Evolutionary conservation across 2,329 filamentous ascomycete genomes (phyloP).

Genomic region (Chrysosphaeria jannelii): DNA sequence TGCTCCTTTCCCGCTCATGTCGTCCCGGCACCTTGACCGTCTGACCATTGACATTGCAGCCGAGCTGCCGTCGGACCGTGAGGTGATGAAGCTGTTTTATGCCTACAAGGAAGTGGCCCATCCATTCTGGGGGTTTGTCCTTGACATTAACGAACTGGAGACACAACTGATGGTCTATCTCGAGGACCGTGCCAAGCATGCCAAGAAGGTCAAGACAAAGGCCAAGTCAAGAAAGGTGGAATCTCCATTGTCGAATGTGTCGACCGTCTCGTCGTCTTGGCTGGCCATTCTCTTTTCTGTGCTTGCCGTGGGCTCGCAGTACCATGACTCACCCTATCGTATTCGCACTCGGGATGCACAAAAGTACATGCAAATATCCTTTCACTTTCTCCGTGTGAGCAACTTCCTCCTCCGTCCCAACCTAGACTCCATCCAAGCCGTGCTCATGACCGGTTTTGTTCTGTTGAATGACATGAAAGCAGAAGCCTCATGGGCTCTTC

Average conservation of each 20-base stretch:
- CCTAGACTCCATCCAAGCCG: conserved; percentile 32
- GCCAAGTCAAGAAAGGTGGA: too few relatives aligned
- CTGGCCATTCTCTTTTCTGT: conserved; percentile 34
- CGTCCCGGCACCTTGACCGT: conserved; percentile 25
- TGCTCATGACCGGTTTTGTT: conserved; percentile 30
- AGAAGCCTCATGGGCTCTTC: conserved; percentile 33
- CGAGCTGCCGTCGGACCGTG: conserved; percentile 30
- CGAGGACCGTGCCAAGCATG: conserved; percentile 28
- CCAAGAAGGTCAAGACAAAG: conserved; percentile 12
- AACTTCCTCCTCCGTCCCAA: conserved; percentile 34
- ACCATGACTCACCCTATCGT: conserved; percentile 32
- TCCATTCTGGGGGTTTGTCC: conserved; percentile 36
- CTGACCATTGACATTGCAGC: conserved; percentile 28
- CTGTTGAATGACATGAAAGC: conserved; percentile 40
- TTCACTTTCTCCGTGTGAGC: conserved; percentile 30
- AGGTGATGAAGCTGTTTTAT: conserved; percentile 36
- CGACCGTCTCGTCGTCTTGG: conserved; percentile 32
- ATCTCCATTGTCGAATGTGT: too few relatives aligned
- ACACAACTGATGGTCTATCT: conserved; percentile 32
- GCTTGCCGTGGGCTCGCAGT: conserved; percentile 33
- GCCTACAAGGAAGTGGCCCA: conserved; percentile 38
- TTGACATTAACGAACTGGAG: conserved; percentile 34
- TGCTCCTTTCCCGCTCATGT: conserved; percentile 37
- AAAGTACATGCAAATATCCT: conserved; percentile 30
- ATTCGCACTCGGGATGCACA: conserved; percentile 26